Evolutionary conservation across 192 early-diverging fungal genomes (phyloP).

Genomic region (Pilobolus umbonatus): DNA sequence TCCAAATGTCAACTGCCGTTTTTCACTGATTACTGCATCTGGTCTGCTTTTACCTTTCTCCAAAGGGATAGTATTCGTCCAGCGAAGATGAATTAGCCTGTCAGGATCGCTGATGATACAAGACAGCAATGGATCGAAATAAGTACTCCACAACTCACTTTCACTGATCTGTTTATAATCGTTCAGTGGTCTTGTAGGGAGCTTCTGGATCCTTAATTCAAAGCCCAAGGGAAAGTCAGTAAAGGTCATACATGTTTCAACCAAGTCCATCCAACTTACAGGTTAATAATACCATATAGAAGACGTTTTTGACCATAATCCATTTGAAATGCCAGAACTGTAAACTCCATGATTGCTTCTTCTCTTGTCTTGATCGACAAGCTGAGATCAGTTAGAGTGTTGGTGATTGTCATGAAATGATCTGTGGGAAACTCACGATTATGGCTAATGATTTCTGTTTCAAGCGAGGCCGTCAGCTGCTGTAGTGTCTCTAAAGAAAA

Average conservation of each 20-base stretch:
- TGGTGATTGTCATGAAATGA: conserved; percentile 7
- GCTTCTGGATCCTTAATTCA: conserved; percentile 17
- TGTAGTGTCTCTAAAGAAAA: conserved; percentile 6
- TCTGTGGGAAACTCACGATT: not conserved
- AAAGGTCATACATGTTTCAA: conserved; percentile 10
- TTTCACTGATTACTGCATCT: conserved; percentile 16
- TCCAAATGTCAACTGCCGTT: conserved; percentile 14
- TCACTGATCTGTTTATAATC: conserved; percentile 16
- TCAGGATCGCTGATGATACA: conserved; percentile 18
- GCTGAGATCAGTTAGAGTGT: not conserved
- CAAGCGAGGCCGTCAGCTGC: not conserved
- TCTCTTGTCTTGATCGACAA: conserved; percentile 4
- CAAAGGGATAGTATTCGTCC: conserved; percentile 15
- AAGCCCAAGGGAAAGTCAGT: conserved; percentile 8
- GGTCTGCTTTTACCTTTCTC: conserved; percentile 13
- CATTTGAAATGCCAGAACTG: conserved; percentile 10
- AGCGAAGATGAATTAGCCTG: conserved; percentile 15
- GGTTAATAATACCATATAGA: conserved; percentile 7
- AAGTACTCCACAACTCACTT: conserved; percentile 25
- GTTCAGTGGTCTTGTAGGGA: conserved; percentile 14
- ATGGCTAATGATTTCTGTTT: not conserved
- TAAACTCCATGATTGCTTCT: conserved; percentile 8
- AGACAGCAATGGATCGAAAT: conserved; percentile 11
- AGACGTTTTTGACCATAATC: conserved; percentile 14
- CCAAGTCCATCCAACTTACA: conserved; percentile 9